These are phyloP conservation scores for Hemileccinum rubropunctum DNA, from an alignment of 768 basidiomycete genomes.

Conservation along the genomic window DNA sequence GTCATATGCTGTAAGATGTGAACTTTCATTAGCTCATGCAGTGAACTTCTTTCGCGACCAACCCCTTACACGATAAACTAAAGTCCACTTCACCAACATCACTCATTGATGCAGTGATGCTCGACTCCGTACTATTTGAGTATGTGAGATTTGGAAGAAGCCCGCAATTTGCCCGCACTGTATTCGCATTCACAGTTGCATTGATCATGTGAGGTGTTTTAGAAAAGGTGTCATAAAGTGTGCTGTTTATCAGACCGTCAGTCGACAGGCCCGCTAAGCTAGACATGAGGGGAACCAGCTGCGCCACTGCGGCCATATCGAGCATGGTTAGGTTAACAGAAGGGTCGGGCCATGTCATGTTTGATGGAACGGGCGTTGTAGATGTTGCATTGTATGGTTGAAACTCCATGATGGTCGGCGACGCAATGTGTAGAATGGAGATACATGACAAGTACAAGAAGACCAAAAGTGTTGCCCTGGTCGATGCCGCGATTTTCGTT, in stretches of 20 bases:
- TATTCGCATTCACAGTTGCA: neutral
- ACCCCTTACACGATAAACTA: too few relatives aligned
- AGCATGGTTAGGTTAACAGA: neutral
- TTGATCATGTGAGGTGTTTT: neutral
- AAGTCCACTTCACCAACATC: neutral
- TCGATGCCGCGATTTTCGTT: neutral
- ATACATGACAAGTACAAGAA: neutral
- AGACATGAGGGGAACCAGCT: neutral
- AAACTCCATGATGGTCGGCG: neutral
- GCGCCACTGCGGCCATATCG: neutral
- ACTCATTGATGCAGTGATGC: neutral
- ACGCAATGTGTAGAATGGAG: neutral
- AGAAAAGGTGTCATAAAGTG: neutral
- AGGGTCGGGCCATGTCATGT: neutral
- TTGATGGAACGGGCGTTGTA: neutral
- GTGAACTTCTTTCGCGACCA: too few relatives aligned
- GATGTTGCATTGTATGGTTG: neutral
- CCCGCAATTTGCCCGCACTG: neutral
- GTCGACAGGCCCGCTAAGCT: neutral
- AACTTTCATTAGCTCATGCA: too few relatives aligned
- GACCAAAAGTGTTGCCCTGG: neutral
- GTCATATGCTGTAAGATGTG: too few relatives aligned
- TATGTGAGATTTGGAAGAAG: too few relatives aligned
- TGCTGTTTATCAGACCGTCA: neutral
- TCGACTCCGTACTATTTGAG: too few relatives aligned